phyloP scores from a whole-genome alignment of 331 rosid genomes.

The Pyracantha coccinea region DNA sequence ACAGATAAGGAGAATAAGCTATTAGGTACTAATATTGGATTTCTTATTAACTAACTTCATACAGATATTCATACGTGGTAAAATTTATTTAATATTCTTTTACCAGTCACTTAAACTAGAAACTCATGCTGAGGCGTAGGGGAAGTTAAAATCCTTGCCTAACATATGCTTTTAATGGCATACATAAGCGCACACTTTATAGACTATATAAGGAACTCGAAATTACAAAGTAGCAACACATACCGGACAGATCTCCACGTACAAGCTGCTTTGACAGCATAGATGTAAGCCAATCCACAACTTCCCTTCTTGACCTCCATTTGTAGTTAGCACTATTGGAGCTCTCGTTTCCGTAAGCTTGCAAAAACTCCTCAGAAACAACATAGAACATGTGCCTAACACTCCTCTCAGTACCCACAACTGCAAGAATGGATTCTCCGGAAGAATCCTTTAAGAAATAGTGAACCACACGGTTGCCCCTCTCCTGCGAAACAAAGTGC shows the following conservation, averaged over 20 bases:
- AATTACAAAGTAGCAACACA: neutral
- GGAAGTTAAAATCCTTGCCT: neutral
- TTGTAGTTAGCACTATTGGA: constrained; percentile 65
- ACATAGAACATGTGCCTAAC: constrained; percentile 98
- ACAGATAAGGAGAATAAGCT: neutral
- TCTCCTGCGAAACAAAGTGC: constrained; percentile 86
- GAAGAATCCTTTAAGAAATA: constrained; percentile 89
- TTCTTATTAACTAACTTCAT: neutral
- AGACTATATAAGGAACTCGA: neutral
- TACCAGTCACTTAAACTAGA: neutral
- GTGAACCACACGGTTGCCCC: constrained; percentile 94
- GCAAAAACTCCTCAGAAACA: constrained; percentile 73
- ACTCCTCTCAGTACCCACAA: constrained; percentile 97
- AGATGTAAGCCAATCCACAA: constrained; percentile 98
- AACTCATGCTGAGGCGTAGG: neutral
- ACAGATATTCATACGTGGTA: neutral
- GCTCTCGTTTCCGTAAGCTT: constrained; percentile 59
- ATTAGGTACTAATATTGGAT: neutral
- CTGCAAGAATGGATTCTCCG: constrained; percentile 86
- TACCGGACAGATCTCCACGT: constrained; percentile 48
- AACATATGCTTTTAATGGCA: neutral
- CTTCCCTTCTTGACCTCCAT: constrained; percentile 99
- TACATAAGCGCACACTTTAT: neutral
- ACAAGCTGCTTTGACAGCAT: constrained; percentile 79
- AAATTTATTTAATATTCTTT: neutral